Conservation (phyloP, 257 asterid genomes). For the Rubia yunnanensis region DNA sequence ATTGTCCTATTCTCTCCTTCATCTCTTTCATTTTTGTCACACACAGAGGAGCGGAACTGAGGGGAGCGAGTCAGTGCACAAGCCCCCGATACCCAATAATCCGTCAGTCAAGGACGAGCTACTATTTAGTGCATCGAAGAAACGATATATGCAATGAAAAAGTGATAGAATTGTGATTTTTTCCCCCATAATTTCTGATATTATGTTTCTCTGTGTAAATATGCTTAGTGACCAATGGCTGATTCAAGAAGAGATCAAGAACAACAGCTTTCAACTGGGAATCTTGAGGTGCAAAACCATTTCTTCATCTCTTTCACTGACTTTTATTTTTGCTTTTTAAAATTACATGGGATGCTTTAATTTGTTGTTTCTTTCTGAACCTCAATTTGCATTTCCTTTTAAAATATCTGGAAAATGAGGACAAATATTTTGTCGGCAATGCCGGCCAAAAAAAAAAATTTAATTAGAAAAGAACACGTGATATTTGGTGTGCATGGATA, state of each 20-base stretch:
- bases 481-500: not conserved
- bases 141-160: too few species aligned
- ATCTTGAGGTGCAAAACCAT: not conserved
- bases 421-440: not conserved
- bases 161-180: too few species aligned
- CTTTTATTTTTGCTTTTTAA: too few species aligned
- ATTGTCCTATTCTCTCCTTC: slow-evolving; percentile 31
- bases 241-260: not conserved
- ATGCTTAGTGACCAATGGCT: not conserved
- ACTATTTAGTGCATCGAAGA: too few species aligned
- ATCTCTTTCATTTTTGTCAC: not conserved
- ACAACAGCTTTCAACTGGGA: not conserved
- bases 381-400: not conserved
- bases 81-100: too few species aligned
- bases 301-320: too few species aligned
- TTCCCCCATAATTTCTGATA: too few species aligned
- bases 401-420: not conserved
- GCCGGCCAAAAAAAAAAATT: too few species aligned
- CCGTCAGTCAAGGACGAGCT: too few species aligned
- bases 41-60: not conserved
- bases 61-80: too few species aligned
- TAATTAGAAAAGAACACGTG: not conserved
- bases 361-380: not conserved
- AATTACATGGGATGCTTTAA: not conserved
- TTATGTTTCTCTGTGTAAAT: too few species aligned